Percentiles rank a stretch among this genome's conserved stretches.
phyloP scores from a whole-genome alignment of 257 asterid genomes.

The Solanum acaule region DNA sequence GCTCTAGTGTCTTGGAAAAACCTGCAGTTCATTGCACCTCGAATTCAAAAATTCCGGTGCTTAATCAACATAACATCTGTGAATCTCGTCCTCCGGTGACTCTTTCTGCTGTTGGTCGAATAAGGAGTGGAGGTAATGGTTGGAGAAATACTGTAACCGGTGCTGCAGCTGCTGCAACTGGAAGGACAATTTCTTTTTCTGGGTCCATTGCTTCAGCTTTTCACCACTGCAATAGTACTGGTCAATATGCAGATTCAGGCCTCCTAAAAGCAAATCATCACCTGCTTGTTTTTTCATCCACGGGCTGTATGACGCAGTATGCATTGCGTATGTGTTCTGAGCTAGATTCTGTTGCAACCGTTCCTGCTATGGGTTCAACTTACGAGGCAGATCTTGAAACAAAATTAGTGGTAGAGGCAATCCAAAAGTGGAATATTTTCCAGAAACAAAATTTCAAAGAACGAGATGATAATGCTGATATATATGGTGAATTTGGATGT shows the following conservation, averaged over 20 bases:
- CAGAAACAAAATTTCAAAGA: conserved; percentile 53
- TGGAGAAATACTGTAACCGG: conserved; percentile 66
- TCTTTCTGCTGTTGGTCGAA: conserved; percentile 49
- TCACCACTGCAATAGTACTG: conserved; percentile 29
- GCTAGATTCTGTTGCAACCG: conserved; percentile 15
- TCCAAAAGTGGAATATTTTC: conserved; percentile 77
- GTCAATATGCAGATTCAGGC: conserved; percentile 16
- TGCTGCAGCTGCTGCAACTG: conserved; percentile 77
- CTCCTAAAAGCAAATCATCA: conserved; percentile 30
- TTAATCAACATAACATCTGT: conserved; percentile 40
- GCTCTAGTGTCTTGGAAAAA: conserved; percentile 10
- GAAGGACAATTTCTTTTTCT: conserved; percentile 37
- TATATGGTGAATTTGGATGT: conserved; percentile 51
- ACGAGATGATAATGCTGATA: conserved; percentile 39
- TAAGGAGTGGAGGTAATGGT: conserved; percentile 51
- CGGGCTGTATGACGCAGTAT: conserved; percentile 67
- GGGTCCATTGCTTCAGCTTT: conserved; percentile 66
- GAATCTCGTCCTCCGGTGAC: conserved; percentile 35
- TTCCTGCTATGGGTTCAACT: conserved; percentile 18
- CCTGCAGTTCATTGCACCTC: conserved; percentile 25
- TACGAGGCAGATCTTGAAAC: conserved; percentile 31
- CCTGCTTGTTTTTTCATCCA: conserved; percentile 73
- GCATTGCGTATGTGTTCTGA: conserved; percentile 47
- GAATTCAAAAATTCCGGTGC: conserved; percentile 19
- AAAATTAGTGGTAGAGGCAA: conserved; percentile 46